phyloP scores from a whole-genome alignment of 495 filamentous ascomycete species.

The Viridothelium virens region DNA sequence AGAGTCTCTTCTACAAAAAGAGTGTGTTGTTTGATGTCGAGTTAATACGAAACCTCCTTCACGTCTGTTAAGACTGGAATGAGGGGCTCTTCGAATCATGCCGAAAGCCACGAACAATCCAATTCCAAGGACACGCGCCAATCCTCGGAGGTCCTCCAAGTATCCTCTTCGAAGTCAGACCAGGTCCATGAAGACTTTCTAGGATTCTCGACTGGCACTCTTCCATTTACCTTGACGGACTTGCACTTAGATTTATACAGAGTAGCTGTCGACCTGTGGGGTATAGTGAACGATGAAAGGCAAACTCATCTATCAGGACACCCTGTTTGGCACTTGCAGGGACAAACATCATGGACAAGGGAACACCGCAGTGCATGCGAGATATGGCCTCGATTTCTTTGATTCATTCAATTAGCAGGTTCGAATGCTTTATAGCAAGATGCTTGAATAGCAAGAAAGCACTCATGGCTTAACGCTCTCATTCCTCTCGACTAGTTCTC shows the following conservation, averaged over 20 bases:
- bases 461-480: conserved; percentile 39
- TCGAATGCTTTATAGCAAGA: too few species aligned
- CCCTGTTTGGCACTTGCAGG: too few species aligned
- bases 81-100: not conserved
- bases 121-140: not conserved
- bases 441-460: not conserved
- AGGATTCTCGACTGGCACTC: not conserved
- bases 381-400: too few species aligned
- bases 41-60: not conserved
- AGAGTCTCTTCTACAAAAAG: not conserved
- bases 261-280: not conserved
- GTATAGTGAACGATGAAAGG: too few species aligned
- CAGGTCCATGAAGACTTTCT: not conserved
- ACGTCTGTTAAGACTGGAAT: not conserved
- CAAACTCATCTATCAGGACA: too few species aligned
- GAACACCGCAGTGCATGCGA: too few species aligned
- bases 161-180: not conserved
- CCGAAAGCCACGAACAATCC: not conserved
- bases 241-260: not conserved
- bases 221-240: not conserved
- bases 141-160: not conserved
- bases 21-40: not conserved
- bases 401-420: too few species aligned
- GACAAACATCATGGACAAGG: too few species aligned
- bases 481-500: conserved; percentile 76